Base-by-base conservation (phyloP, 768 basidiomycete species). In the Naganishia kalamii region DNA sequence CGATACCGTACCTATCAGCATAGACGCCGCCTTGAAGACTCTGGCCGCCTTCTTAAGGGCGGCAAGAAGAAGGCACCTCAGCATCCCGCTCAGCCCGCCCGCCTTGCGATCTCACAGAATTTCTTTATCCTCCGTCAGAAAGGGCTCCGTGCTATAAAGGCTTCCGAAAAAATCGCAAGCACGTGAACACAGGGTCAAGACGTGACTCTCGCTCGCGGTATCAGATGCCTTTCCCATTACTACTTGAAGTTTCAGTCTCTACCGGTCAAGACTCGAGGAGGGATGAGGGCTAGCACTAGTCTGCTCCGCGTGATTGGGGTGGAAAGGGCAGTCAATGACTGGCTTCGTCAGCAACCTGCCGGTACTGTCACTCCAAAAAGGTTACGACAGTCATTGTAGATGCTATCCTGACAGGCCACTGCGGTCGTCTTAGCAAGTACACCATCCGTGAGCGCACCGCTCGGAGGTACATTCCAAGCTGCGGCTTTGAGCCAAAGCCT, bases 41-140 rank as follows among this genome's bases (percentile, higher is more conserved):
- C 49, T 50, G 23, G 30, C 19, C 29, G 25, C 3, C 37, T 40
- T 17, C 17, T 40, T 8, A 8, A 7, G 4, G 25, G 10, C 17
- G 49, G 49, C 4, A 50, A 50, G 27, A 50, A 25, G 10, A 7
- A 50, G 5, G 7, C 29, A 6, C 5, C 11, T 6, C 49, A 27
- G 2, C 23, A 50, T 30, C 49, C 49, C 1, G 49, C 49, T 17
- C 25, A 25, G 3, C 8, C 30, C 25, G 27, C 49, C 4, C 49
- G 23, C 49, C 17, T 50, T 1, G 3, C 30, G 5, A 10, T 50
- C 10, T 17, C 30, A 29, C 23, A 29, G 19, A 27, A 25, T 15
- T 50, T 50, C 49, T 50, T 50, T 29, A 50, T 50, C 49, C 23
- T 17, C 25, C 49, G 49, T 50, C 49, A 27, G 8, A 50, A 50